Evolutionary conservation across 108 stramenopile genomes (phyloP).

Genomic region (Stephanodiscus minutulus): DNA sequence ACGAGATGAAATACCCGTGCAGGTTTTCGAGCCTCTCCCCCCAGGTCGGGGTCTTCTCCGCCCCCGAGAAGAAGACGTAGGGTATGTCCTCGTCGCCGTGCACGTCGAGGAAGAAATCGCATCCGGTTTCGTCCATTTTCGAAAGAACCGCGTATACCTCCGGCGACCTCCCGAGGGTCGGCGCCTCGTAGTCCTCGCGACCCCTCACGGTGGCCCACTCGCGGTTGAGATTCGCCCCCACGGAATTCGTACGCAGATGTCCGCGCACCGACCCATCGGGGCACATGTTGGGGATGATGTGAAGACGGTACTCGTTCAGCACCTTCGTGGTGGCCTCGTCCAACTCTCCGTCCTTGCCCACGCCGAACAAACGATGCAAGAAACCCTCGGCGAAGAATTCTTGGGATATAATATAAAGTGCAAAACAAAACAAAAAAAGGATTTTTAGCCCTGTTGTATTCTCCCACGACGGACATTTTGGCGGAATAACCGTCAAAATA

Average conservation of each 20-base stretch:
- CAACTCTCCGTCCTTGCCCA: conserved; percentile 32
- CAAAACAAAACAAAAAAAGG: too few species aligned
- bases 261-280: conserved; percentile 85
- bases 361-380: conserved; percentile 66
- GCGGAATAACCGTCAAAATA: conserved; percentile 4
- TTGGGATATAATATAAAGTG: not conserved
- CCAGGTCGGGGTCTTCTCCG: conserved; percentile 81
- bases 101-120: conserved; percentile 85
- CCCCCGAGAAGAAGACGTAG: conserved; percentile 82
- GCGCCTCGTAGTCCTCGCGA: conserved; percentile 67
- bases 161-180: conserved; percentile 75
- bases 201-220: conserved; percentile 79
- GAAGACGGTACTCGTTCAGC: conserved; percentile 64
- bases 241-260: conserved; percentile 83
- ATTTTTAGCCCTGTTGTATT: not conserved
- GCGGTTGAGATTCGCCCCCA: conserved; percentile 87
- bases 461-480: not conserved
- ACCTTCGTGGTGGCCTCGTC: conserved; percentile 57
- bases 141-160: conserved; percentile 80
- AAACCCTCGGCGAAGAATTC: conserved; percentile 78
- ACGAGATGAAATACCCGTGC: conserved; percentile 81
- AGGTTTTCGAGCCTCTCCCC: conserved; percentile 63
- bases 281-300: conserved; percentile 89
- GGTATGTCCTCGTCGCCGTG: conserved; percentile 92
- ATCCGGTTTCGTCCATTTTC: conserved; percentile 82